Conservation (phyloP, 2,329 filamentous ascomycete species). For the Keithomyces neogunnii region DNA sequence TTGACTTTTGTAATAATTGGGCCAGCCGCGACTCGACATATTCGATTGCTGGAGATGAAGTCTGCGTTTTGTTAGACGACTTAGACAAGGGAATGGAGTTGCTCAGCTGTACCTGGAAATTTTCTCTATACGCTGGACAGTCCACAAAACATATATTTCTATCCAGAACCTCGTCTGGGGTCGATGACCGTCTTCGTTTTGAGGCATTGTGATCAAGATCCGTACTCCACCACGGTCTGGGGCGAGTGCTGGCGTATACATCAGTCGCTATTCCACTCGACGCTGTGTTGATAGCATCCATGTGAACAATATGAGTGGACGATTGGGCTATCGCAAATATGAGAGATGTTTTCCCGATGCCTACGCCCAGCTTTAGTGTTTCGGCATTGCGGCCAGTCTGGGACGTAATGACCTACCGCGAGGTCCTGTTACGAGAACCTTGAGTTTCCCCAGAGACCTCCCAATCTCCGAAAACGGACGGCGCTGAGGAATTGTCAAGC, state of each 20-base stretch:
- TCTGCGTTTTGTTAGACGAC: not conserved
- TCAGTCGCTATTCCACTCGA: conserved; percentile 42
- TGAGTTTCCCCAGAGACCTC: conserved; percentile 75
- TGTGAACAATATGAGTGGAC: conserved; percentile 88
- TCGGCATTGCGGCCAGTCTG: not conserved
- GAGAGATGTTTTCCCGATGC: conserved; percentile 80
- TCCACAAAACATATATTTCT: conserved; percentile 93
- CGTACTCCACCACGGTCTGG: conserved; percentile 86
- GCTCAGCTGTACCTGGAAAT: conserved; percentile 37
- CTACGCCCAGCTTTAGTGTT: conserved; percentile 31
- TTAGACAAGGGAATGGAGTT: conserved; percentile 6
- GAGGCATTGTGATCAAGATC: conserved; percentile 55
- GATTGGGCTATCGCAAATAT: conserved; percentile 80
- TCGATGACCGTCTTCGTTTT: conserved; percentile 55
- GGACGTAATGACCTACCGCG: conserved; percentile 40
- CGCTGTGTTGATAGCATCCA: conserved; percentile 54
- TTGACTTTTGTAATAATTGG: conserved; percentile 36
- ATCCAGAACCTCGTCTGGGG: conserved; percentile 69
- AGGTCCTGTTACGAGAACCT: conserved; percentile 77
- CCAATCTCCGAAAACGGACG: conserved; percentile 85
- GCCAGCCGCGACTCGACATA: conserved; percentile 55
- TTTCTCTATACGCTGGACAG: conserved; percentile 56
- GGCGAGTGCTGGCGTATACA: conserved; percentile 70
- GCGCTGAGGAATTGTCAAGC: conserved; percentile 80
- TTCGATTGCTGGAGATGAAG: conserved; percentile 34